phyloP scores from a whole-genome alignment of 306 rosid genomes.

The Lagenaria siceraria region DNA sequence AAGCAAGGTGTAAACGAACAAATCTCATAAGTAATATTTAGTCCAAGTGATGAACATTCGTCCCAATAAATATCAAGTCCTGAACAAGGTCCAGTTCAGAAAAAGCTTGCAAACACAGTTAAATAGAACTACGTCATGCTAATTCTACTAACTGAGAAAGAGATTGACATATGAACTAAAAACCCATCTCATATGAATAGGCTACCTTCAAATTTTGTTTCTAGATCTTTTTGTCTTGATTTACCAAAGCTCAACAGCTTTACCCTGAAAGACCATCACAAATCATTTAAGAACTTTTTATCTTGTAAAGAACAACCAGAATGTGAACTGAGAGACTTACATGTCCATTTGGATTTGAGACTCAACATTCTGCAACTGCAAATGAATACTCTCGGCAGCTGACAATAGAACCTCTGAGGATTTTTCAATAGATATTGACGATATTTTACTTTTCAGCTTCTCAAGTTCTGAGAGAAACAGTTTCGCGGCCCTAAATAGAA shows the following conservation, averaged over 20 bases:
- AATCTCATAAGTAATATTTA: not conserved
- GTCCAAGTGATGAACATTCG: not conserved
- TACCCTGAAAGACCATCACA: constrained; percentile 45
- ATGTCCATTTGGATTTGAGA: constrained; percentile 61
- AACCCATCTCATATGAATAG: constrained; percentile 6
- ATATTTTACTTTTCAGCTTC: constrained; percentile 62
- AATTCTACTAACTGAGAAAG: not conserved
- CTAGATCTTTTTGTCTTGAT: constrained; percentile 63
- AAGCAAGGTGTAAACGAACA: not conserved
- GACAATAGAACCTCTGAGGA: constrained; percentile 66
- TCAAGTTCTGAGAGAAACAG: constrained; percentile 50
- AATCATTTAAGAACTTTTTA: constrained; percentile 5
- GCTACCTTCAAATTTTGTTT: constrained; percentile 63
- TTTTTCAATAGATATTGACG: constrained; percentile 39
- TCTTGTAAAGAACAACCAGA: constrained; percentile 10
- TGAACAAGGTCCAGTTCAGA: not conserved
- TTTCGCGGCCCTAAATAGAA: constrained; percentile 53
- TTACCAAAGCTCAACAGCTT: constrained; percentile 42
- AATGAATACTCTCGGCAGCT: constrained; percentile 46
- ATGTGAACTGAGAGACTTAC: constrained; percentile 32
- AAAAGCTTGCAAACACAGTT: not conserved
- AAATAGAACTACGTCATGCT: not conserved
- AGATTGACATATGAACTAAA: not conserved
- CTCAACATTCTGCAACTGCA: constrained; percentile 68
- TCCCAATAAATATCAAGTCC: not conserved